Percentiles rank a stretch among this genome's conserved stretches.
Evolutionary conservation across 164 flowering plant genomes (phyloP).

Genomic region (Umbilicus rupestris): DNA sequence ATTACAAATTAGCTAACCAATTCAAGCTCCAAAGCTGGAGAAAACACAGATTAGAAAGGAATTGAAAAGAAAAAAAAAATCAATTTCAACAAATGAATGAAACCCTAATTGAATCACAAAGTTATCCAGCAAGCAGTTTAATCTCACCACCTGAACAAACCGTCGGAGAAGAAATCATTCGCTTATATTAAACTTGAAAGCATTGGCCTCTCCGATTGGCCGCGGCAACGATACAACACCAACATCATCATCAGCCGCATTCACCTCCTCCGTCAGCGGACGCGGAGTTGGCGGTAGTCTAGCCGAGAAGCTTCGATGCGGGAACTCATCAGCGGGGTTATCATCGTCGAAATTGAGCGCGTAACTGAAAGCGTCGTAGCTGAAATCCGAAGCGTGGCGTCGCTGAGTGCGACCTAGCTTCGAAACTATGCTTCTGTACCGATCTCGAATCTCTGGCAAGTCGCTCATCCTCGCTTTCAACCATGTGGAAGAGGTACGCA

Average conservation of each 20-base stretch:
- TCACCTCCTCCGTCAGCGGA: not conserved
- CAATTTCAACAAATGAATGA: too few relatives aligned
- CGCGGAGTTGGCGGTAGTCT: not conserved
- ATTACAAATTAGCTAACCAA: too few relatives aligned
- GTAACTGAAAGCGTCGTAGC: constrained; percentile 3
- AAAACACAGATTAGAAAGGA: too few relatives aligned
- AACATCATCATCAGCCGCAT: not conserved
- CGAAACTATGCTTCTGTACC: constrained; percentile 3
- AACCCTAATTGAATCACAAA: too few relatives aligned
- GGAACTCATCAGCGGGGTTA: not conserved
- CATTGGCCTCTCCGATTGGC: not conserved
- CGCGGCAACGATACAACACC: not conserved
- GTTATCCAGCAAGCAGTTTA: too few relatives aligned
- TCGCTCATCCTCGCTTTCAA: not conserved
- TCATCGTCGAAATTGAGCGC: constrained; percentile 4
- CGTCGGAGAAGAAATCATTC: not conserved
- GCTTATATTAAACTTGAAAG: not conserved
- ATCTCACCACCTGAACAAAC: too few relatives aligned
- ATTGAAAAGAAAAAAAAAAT: too few relatives aligned
- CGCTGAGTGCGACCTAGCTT: not conserved
- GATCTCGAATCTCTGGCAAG: not conserved
- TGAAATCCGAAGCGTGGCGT: not conserved
- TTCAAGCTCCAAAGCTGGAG: too few relatives aligned
- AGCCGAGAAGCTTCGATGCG: not conserved
- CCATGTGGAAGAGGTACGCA: not conserved